Base-by-base conservation (phyloP, 2,329 filamentous ascomycete species). In the Dothistroma pini region DNA sequence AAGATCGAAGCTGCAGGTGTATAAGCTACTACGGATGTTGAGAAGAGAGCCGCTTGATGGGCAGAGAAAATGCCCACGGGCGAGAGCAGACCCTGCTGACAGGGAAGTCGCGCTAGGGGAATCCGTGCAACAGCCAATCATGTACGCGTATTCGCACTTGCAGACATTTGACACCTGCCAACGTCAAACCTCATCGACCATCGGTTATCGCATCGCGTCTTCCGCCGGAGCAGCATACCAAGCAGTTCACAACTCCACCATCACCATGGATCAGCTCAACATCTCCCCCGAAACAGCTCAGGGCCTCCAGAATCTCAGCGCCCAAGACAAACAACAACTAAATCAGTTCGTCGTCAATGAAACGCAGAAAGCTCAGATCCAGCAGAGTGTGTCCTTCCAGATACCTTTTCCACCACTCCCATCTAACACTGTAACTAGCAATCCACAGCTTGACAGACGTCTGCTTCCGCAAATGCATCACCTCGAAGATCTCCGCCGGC, bases 401-500 rank as follows among this genome's bases (percentile, higher is more conserved):
- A 25, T 38, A 49, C 49, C 56, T 19, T 35, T 16, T 49, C 21
- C 3, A 54, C 12, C 32, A 49, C 19, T 34, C 2, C 32, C 14
- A 21, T 52, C 11, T 21, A 9, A 51, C 25, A 21, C 14, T 22
- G 25, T 16, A 6, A 5, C 14, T 49, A 64, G 62, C 60, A 10
- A 58, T 68, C 25, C 66, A 68, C 57, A 58, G 55, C 31, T 57
- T 63, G n/a, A 63, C 53, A 59, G 64, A 68, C 50, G 63, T 56
- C 9, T 99, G 95, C 84, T 99, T 93, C 87, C 91, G 88, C 74
- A 97, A 97, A 80, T 99, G 95, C 81, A 82, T 97, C 63, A 89
- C 89, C 9, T 81, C 86, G 57, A 83, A 82, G 60, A 88, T 97
- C 75, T 87, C 87, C 68, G 84, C 82, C 63, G 84, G 86, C 31